Percentiles rank a stretch among this genome's conserved stretches.
Evolutionary conservation across 805 yeast genomes (phyloP).

Genomic region (Yarrowia keelungensis): DNA sequence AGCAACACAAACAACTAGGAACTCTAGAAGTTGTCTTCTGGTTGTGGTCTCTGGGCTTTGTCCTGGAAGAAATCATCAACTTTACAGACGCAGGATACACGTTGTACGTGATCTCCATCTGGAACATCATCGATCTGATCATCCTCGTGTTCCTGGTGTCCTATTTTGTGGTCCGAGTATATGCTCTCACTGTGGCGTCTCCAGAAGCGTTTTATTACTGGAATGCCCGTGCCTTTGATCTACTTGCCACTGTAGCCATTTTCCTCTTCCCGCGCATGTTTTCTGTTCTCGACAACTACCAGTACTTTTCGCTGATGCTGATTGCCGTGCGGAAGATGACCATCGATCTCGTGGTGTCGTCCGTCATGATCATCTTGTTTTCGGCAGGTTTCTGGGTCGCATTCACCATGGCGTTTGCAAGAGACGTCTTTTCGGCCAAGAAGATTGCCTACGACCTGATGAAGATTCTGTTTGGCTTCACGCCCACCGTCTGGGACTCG

Average conservation of each 20-base stretch:
- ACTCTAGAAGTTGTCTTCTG: conserved; percentile 54
- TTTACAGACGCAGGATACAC: conserved; percentile 56
- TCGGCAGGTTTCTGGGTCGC: conserved; percentile 64
- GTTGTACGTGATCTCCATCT: conserved; percentile 58
- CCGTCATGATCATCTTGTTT: conserved; percentile 58
- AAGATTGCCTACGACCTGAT: conserved; percentile 60
- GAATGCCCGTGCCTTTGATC: conserved; percentile 45
- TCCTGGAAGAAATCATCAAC: conserved; percentile 57
- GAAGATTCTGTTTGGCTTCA: conserved; percentile 62
- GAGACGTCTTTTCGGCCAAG: conserved; percentile 52
- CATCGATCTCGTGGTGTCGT: conserved; percentile 58
- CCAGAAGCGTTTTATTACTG: conserved; percentile 6
- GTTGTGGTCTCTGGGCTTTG: conserved; percentile 56
- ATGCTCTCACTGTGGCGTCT: conserved; percentile 40
- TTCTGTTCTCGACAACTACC: conserved; percentile 59
- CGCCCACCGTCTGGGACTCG: conserved; percentile 66
- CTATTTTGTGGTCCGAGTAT: conserved; percentile 45
- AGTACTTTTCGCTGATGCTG: conserved; percentile 60
- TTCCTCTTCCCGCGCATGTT: conserved; percentile 59
- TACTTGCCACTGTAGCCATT: conserved; percentile 55
- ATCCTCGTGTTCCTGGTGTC: conserved; percentile 53
- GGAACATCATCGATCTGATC: conserved; percentile 60
- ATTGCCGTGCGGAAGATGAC: conserved; percentile 60
- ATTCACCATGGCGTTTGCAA: conserved; percentile 57
- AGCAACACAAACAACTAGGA: conserved; percentile 41